Conservation (phyloP, 2,329 filamentous ascomycete species). For the Epichloe sibirici region DNA sequence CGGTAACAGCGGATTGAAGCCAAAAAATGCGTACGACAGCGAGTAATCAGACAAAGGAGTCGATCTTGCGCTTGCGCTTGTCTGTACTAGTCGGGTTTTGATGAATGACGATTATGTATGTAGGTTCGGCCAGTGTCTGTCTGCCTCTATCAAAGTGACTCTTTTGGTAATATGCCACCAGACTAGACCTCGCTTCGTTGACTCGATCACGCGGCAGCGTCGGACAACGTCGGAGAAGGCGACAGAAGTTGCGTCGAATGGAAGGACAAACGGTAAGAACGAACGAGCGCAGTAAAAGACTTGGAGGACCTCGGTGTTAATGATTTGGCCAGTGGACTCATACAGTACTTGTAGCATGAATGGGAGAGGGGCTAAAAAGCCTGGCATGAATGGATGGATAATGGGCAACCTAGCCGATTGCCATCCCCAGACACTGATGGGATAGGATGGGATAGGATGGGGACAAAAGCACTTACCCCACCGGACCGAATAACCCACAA, state of each 20-base stretch:
- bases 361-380: not conserved
- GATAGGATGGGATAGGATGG: not conserved
- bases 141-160: not conserved
- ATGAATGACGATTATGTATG: not conserved
- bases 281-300: not conserved
- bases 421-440: too few species aligned
- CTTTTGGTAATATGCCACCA: not conserved
- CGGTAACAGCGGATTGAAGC: not conserved
- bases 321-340: slow-evolving; percentile 7
- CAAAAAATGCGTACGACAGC: not conserved
- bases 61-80: not conserved
- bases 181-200: not conserved
- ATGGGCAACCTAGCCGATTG: not conserved
- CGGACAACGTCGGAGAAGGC: slow-evolving; percentile 10
- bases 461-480: slow-evolving; percentile 3
- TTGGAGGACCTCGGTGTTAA: not conserved
- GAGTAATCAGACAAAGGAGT: not conserved
- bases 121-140: not conserved
- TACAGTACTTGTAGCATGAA: not conserved
- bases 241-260: slow-evolving; percentile 6
- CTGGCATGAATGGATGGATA: not conserved
- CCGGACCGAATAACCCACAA: not conserved
- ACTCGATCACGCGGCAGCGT: slow-evolving; percentile 2
- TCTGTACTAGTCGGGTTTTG: not conserved
- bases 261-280: not conserved